Base-by-base conservation (phyloP, 257 asterid genomes). In the Solanum corneliomulleri region DNA sequence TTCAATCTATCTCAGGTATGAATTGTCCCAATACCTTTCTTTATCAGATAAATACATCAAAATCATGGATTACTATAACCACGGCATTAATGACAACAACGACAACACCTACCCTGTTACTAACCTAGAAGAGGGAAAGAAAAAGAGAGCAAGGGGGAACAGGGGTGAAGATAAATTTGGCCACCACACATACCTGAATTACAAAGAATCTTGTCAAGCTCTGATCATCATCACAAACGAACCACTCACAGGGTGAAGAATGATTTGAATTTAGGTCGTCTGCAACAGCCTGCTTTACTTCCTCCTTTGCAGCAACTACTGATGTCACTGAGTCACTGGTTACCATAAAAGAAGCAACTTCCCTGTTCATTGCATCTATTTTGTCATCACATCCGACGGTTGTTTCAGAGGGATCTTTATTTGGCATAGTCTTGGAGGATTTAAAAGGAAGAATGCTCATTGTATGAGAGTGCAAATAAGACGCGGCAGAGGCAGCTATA, bases 291-390 rank as follows among this genome's bases (percentile, higher is more conserved):
- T 96, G 99, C 89, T 97, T 97, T 29, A 96, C 98, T 91, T 95
- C 98, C 92, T 97, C 99, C 89, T 97, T 94, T 33, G 99, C 98
- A 88, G 99, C 98, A 89, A 97, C 98, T 82, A 95, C 99, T 1
- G 98, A 92, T 4, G 99, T 96, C 80, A 96, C 97, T 0, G 99
- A 97, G 74, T 96, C 98, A 0, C 98, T 94, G 89, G 98, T 93
- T 27, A 94, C 98, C 94, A 93, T 93, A 76, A 95, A 89, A 23
- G 98, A 95, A 52, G 96, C 95, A 88, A 94, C 88, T 8, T 94
- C 96, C 88, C 91, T 88, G 81, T 91, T 88, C 83, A 89, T 87
- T 90, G 81, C 90, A 47, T 89, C 87, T 41, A 78, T 47, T 18
- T 49, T 83, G n/a, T 80, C 89, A 16, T 37, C 66, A 35, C 77